Percentiles rank a stretch among this genome's conserved stretches.
phyloP scores from a whole-genome alignment of 1,284 basidiomycete species.

The Cystobasidiaceae sp. region DNA sequence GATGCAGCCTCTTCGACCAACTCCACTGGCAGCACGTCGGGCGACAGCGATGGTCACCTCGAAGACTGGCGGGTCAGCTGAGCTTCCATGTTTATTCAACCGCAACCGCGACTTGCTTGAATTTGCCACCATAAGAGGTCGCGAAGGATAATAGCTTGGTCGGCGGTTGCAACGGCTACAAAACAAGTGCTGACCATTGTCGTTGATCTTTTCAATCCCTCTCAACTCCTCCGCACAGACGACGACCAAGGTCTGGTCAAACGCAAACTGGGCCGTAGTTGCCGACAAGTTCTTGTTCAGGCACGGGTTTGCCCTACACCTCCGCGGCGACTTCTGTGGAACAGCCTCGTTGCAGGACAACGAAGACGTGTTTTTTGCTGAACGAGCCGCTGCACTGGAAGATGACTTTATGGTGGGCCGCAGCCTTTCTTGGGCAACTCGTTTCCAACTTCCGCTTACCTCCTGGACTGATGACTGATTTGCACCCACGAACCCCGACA shows the following conservation, averaged over 20 bases:
- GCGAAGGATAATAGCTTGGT: too few relatives aligned
- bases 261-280: neutral
- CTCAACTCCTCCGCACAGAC: too few relatives aligned
- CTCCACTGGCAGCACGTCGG: conserved; percentile 4
- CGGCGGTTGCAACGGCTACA: too few relatives aligned
- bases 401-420: neutral
- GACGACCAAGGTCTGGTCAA: neutral
- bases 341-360: neutral
- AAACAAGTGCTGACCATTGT: too few relatives aligned
- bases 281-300: neutral
- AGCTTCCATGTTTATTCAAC: neutral
- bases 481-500: neutral
- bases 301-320: conserved; percentile 9
- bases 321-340: neutral
- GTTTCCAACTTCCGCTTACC: too few relatives aligned
- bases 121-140: too few relatives aligned
- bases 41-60: neutral
- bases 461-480: too few relatives aligned
- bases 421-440: too few relatives aligned
- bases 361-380: neutral
- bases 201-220: too few relatives aligned
- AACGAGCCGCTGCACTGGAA: neutral
- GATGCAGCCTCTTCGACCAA: neutral
- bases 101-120: too few relatives aligned
- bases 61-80: conserved; percentile 2